Evolutionary conservation across 202 grass and related monocot genomes (phyloP).

Genomic region (Brachypodium distachyon): DNA sequence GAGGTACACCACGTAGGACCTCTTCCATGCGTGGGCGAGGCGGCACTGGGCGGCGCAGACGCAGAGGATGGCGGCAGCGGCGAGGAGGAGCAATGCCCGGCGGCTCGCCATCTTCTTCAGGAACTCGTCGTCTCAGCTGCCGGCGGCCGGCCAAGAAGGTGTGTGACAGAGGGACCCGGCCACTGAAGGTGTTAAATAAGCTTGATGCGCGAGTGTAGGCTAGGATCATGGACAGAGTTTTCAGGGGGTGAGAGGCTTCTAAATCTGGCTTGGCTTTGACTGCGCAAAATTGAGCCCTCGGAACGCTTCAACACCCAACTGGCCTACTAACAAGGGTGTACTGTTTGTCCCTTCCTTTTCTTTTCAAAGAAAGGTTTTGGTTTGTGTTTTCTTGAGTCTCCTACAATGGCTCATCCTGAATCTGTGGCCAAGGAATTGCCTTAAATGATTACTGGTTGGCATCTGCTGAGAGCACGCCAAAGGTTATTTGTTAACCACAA

Average conservation of each 20-base stretch:
- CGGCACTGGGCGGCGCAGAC: conserved; percentile 5
- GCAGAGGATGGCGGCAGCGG: background rate
- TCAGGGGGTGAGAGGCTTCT: background rate
- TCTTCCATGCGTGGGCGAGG: conserved; percentile 37
- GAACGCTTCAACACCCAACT: conserved; percentile 29
- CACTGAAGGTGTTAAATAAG: conserved; percentile 8
- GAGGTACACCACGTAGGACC: conserved; percentile 79
- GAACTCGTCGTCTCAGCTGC: too few species aligned
- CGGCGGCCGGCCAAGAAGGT: background rate
- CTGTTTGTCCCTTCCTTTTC: background rate
- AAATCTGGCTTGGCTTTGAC: conserved; percentile 33
- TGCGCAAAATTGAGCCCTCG: background rate
- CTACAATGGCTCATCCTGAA: background rate
- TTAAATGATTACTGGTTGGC: too few species aligned
- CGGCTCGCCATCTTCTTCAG: conserved; percentile 5
- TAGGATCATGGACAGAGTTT: background rate
- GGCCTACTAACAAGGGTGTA: background rate
- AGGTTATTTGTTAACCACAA: background rate
- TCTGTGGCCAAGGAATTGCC: background rate
- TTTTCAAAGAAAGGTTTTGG: background rate
- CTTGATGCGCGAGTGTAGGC: background rate
- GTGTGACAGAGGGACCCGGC: background rate
- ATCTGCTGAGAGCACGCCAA: too few species aligned
- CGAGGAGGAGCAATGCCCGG: background rate
- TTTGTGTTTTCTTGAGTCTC: background rate